These are phyloP conservation scores for Ustilago loliicola DNA, from an alignment of 1,284 basidiomycete genomes.

Conservation along the genomic window DNA sequence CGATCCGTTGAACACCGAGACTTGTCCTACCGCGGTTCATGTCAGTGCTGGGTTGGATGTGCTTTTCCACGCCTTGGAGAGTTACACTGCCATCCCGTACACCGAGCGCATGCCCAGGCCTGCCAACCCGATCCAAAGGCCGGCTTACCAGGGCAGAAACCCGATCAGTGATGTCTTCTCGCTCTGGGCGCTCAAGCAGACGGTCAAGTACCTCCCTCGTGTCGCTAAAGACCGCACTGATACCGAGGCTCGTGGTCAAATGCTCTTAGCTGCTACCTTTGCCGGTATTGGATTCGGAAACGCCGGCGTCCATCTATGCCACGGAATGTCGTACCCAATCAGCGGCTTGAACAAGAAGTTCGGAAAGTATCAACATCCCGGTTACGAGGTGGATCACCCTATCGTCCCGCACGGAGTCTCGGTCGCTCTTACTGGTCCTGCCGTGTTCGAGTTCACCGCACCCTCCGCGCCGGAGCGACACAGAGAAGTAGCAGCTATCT, in stretches of 20 bases:
- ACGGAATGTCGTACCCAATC: conserved; percentile 64
- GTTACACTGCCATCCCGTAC: conserved; percentile 74
- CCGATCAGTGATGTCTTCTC: conserved; percentile 96
- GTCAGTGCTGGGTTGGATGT: conserved; percentile 93
- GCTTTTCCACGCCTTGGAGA: conserved; percentile 90
- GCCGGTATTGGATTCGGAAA: conserved; percentile 97
- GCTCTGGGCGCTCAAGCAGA: conserved; percentile 90
- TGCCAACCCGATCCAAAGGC: conserved; percentile 87
- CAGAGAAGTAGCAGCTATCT: conserved; percentile 87
- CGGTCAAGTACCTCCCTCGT: conserved; percentile 89
- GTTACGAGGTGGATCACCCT: conserved; percentile 80
- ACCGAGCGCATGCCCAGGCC: conserved; percentile 89
- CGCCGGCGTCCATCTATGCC: conserved; percentile 78
- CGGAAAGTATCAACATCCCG: conserved; percentile 74
- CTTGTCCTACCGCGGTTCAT: conserved; percentile 80
- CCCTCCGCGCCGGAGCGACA: conserved; percentile 85
- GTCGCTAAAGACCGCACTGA: conserved; percentile 83
- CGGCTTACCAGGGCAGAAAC: conserved; percentile 94
- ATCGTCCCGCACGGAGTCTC: conserved; percentile 83
- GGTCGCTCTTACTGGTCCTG: conserved; percentile 55
- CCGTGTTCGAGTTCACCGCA: conserved; percentile 66
- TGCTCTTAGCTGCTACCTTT: conserved; percentile 77
- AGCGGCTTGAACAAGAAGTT: conserved; percentile 88
- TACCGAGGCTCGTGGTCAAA: conserved; percentile 86
- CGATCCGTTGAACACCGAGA: conserved; percentile 86